Evolutionary conservation across 306 rosid species (phyloP), one percentile per base, ranked within the genome.

Genomic region (Prunus dulcis): DNA sequence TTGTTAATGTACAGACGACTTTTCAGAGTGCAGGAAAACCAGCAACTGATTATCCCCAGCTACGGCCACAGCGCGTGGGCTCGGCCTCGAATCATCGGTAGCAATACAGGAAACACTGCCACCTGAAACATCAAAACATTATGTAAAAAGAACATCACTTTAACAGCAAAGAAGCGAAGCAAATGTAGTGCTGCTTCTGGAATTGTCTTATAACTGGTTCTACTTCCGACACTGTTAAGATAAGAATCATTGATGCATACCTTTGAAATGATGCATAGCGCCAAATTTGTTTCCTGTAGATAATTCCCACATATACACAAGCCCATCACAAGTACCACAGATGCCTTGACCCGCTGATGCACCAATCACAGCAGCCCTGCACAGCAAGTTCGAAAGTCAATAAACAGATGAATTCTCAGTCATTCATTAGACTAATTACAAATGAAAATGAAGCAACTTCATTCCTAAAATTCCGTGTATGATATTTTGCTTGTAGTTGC

Each of bases 291-390:
- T 66, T 84, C 98, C 97, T 32, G 91, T 84, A 61, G 86, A 79
- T 80, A 93, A 69, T 65, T 90, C 96, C 94, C 98, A 93, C 81
- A 78, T 64, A 63, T 86, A 85, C 72, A 88, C 96, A 53, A 73
- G 73, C 57, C 97, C 98, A 19, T 90, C 93, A 76, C 75, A 47
- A 2, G 93, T 84, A 63, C 93, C 78, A 15, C 86, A 79, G 74
- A 93, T 84, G 53, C 98, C 98, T 53, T 80, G 84, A 62, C 92
- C 88, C 80, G 84, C 84, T 30, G 86, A 91, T 75, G 93, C 88
- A 53, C 97, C 93, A 65, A 83, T 75, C 3, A 79, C 85, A 74
- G 86, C 73, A 77, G 88, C 82, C 71, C 98, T 93, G 89, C 83
- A 47, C n/a, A 74, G 67, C 20, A 11, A 47, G 67, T 20, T 56